phyloP scores from a whole-genome alignment of 306 rosid genomes.

The Vachellia pachyceras region DNA sequence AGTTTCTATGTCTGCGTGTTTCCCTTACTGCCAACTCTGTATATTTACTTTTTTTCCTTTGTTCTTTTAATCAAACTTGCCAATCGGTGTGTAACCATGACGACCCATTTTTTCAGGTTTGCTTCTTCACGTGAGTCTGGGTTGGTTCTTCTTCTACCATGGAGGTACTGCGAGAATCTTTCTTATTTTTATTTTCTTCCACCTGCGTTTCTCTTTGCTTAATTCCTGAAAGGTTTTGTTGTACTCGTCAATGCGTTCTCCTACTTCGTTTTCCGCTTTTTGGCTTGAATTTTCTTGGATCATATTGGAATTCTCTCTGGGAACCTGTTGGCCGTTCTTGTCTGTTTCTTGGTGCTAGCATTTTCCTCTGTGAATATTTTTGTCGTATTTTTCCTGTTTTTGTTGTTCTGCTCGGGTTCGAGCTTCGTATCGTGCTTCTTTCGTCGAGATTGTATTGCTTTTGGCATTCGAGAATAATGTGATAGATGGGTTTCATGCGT shows the following conservation, averaged over 20 bases:
- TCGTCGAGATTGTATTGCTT: slow-evolving; percentile 39
- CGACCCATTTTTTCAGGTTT: slow-evolving; percentile 66
- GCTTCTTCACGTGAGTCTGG: slow-evolving; percentile 54
- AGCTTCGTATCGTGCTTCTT: slow-evolving; percentile 35
- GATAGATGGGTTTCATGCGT: slow-evolving; percentile 47
- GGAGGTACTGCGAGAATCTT: slow-evolving; percentile 51
- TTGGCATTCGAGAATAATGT: slow-evolving; percentile 52
- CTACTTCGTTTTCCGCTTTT: slow-evolving; percentile 38
- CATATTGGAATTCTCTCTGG: slow-evolving; percentile 53
- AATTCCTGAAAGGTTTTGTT: slow-evolving; percentile 49
- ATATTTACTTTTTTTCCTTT: slow-evolving; percentile 56
- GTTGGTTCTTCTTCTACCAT: slow-evolving; percentile 44
- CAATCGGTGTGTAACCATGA: slow-evolving; percentile 59
- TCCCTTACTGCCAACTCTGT: slow-evolving; percentile 16
- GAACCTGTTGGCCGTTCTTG: slow-evolving; percentile 39
- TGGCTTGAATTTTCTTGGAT: slow-evolving; percentile 61
- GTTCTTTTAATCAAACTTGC: slow-evolving; percentile 45
- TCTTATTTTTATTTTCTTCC: neutral
- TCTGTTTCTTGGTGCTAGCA: slow-evolving; percentile 28
- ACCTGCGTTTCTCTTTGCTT: slow-evolving; percentile 36
- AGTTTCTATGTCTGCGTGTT: slow-evolving; percentile 12
- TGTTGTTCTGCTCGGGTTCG: slow-evolving; percentile 8
- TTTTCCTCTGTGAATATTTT: slow-evolving; percentile 15
- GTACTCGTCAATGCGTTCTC: slow-evolving; percentile 42
- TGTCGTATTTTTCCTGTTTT: slow-evolving; percentile 5